A percentile compares a stretch with the other conserved stretches of the same genome.
These are phyloP conservation scores for Ceratocystis eucalypticola DNA, from an alignment of 2,329 filamentous ascomycete species.

Conservation along the genomic window DNA sequence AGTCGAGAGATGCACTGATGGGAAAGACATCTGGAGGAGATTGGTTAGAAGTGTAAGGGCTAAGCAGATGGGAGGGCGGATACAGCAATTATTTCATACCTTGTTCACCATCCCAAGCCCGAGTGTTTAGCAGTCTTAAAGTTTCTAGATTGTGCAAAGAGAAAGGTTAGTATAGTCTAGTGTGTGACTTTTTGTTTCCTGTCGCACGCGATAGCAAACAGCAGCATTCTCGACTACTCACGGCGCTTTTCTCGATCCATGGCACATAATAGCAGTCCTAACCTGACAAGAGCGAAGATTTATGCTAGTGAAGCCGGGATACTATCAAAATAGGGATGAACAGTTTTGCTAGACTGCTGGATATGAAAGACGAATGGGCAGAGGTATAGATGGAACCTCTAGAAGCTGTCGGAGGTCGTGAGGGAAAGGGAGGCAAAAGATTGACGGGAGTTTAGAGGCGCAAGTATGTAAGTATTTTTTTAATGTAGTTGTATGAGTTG, in stretches of 20 bases:
- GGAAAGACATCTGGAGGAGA: conserved; percentile 54
- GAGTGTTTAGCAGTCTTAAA: conserved; percentile 73
- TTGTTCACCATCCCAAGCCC: conserved; percentile 78
- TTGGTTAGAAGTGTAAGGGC: conserved; percentile 19
- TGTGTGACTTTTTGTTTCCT: too few species aligned
- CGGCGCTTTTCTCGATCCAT: conserved; percentile 20
- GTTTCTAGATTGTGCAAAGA: conserved; percentile 6
- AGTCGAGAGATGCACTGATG: conserved; percentile 71
- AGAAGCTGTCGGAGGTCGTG: too few species aligned
- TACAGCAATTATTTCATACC: conserved; percentile 37
- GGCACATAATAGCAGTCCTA: conserved; percentile 18
- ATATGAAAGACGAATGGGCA: too few species aligned
- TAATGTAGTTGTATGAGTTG: neutral
- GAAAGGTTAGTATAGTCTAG: neutral
- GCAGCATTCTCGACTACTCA: neutral
- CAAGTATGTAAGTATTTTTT: neutral
- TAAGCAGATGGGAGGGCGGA: conserved; percentile 19
- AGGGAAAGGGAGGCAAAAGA: neutral
- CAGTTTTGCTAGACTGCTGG: too few species aligned
- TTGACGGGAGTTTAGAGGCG: neutral
- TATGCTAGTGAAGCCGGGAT: neutral
- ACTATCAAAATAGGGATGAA: too few species aligned
- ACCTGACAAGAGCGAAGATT: conserved; percentile 1
- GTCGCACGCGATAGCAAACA: too few species aligned
- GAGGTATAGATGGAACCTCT: too few species aligned